Evolutionary conservation across 2,329 filamentous ascomycete species (phyloP).

Genomic region (Penicillium sp.): DNA sequence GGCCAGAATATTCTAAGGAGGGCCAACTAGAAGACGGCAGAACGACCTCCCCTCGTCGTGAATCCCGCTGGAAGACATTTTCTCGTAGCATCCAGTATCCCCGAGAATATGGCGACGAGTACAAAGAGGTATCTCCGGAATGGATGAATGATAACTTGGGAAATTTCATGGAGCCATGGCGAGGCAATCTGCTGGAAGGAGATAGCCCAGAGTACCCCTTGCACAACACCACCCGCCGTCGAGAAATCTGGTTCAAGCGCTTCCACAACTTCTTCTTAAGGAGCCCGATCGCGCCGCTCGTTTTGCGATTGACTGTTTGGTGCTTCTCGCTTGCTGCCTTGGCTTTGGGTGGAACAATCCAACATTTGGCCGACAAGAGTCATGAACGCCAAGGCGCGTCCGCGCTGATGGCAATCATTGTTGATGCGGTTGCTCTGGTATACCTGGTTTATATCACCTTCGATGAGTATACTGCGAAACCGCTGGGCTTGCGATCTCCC

Average conservation of each 20-base stretch:
- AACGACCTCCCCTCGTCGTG: slow-evolving; percentile 22
- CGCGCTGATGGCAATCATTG: slow-evolving; percentile 81
- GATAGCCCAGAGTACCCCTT: slow-evolving; percentile 53
- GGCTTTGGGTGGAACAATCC: slow-evolving; percentile 74
- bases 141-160: slow-evolving; percentile 48
- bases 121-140: slow-evolving; percentile 45
- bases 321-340: slow-evolving; percentile 80
- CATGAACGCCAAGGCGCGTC: slow-evolving; percentile 66
- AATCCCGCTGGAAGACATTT: slow-evolving; percentile 51
- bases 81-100: slow-evolving; percentile 45
- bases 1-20: slow-evolving; percentile 15
- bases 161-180: slow-evolving; percentile 54
- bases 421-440: slow-evolving; percentile 83
- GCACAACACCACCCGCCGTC: slow-evolving; percentile 52
- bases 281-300: slow-evolving; percentile 80
- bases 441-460: slow-evolving; percentile 94
- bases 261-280: slow-evolving; percentile 70
- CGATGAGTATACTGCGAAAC: slow-evolving; percentile 94
- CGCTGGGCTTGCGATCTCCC: slow-evolving; percentile 79
- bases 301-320: slow-evolving; percentile 80
- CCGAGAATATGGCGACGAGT: slow-evolving; percentile 33
- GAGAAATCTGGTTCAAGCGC: slow-evolving; percentile 57
- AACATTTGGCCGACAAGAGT: slow-evolving; percentile 55
- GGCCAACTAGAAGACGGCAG: slow-evolving; percentile 3
- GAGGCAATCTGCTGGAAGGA: slow-evolving; percentile 47